A percentile compares a stretch with the other conserved stretches of the same genome.
Conservation (phyloP, 495 filamentous ascomycete genomes). For the Ascobolus immersus region DNA sequence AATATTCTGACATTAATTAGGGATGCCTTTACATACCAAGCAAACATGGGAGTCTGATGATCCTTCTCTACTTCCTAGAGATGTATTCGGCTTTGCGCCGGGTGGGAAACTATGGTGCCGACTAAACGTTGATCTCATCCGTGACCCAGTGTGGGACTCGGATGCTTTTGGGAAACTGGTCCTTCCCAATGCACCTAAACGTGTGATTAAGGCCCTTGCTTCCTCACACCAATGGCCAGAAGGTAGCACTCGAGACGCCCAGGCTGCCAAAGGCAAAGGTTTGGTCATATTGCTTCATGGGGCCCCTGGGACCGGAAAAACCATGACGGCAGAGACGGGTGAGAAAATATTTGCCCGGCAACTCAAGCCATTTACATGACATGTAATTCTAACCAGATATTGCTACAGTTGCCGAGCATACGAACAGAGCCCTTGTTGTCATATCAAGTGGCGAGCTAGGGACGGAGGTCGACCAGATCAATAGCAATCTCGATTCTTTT, state of each 20-base stretch:
- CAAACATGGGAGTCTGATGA: too few species aligned
- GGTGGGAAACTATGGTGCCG: constrained; percentile 26
- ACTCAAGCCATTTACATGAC: too few species aligned
- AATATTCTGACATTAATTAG: too few species aligned
- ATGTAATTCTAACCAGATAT: neutral
- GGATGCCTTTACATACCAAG: too few species aligned
- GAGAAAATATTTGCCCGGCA: too few species aligned
- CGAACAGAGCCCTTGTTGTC: constrained; percentile 1
- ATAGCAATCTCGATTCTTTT: neutral
- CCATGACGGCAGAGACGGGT: neutral
- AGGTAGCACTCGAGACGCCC: neutral
- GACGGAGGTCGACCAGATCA: neutral
- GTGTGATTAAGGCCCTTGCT: constrained; percentile 5
- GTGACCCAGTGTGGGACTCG: constrained; percentile 19
- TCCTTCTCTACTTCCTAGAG: too few species aligned
- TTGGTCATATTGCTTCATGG: constrained; percentile 5
- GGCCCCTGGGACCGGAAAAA: constrained; percentile 3
- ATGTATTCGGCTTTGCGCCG: too few species aligned
- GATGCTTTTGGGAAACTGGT: constrained; percentile 24
- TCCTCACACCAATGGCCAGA: neutral
- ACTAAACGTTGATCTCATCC: constrained; percentile 20
- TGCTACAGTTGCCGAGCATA: constrained; percentile 4
- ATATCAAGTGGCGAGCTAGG: constrained; percentile 4
- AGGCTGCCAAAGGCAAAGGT: constrained; percentile 5
- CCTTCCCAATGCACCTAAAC: constrained; percentile 21